Percentiles rank a stretch among this genome's conserved stretches.
Evolutionary conservation across 108 stramenopile species (phyloP).

Genomic region (Conticribra guillardii): DNA sequence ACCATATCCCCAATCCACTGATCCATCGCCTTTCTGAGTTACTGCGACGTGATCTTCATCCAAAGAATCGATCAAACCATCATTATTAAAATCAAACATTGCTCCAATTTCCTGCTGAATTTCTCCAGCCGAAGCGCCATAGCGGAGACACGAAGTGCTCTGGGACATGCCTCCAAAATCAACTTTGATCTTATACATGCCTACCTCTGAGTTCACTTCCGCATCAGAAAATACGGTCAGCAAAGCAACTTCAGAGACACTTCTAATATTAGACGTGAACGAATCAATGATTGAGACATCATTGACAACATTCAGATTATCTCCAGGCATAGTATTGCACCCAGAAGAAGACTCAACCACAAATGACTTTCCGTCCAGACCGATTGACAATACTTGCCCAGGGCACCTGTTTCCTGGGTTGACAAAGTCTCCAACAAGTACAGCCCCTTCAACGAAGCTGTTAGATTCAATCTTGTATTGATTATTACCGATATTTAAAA

Average conservation of each 20-base stretch:
- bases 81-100: slow-evolving; percentile 65
- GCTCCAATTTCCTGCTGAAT: slow-evolving; percentile 58
- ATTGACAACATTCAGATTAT: slow-evolving; percentile 21
- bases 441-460: slow-evolving; percentile 40
- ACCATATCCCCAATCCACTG: slow-evolving; percentile 63
- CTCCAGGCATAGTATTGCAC: slow-evolving; percentile 28
- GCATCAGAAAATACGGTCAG: slow-evolving; percentile 39
- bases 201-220: slow-evolving; percentile 25
- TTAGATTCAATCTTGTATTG: slow-evolving; percentile 33
- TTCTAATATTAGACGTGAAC: slow-evolving; percentile 20
- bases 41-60: slow-evolving; percentile 67
- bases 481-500: slow-evolving; percentile 16
- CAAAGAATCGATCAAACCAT: slow-evolving; percentile 52
- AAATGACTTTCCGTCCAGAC: slow-evolving; percentile 39
- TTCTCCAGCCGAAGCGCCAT: slow-evolving; percentile 51
- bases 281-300: slow-evolving; percentile 48
- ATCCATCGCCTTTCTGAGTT: slow-evolving; percentile 63
- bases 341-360: slow-evolving; percentile 23
- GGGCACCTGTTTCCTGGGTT: slow-evolving; percentile 41
- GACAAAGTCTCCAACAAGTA: slow-evolving; percentile 39
- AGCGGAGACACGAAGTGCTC: slow-evolving; percentile 55
- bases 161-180: slow-evolving; percentile 29
- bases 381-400: slow-evolving; percentile 31
- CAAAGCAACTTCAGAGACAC: slow-evolving; percentile 38
- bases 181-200: slow-evolving; percentile 46